Evolutionary conservation across 768 basidiomycete species (phyloP).

Genomic region (Naganishia antarctica): DNA sequence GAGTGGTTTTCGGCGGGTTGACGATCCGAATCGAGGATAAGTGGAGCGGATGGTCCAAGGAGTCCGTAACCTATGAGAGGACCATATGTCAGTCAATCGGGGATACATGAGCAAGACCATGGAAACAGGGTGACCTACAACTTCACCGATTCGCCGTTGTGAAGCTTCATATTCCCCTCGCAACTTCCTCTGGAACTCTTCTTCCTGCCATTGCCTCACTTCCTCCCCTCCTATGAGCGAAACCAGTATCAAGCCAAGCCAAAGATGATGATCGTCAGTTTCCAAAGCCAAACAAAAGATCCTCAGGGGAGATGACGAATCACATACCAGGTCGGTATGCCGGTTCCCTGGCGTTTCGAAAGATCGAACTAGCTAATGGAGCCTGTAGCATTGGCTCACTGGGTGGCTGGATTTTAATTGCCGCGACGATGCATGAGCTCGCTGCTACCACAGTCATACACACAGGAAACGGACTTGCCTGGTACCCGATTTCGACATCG

Average conservation of each 20-base stretch:
- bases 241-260: neutral
- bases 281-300: neutral
- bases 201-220: slow-evolving; percentile 66
- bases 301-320: slow-evolving; percentile 12
- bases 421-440: neutral
- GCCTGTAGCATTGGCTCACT: slow-evolving; percentile 14
- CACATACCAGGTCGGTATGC: slow-evolving; percentile 27
- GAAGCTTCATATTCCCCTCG: slow-evolving; percentile 73
- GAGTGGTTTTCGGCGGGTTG: slow-evolving; percentile 64
- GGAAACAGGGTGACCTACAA: slow-evolving; percentile 54
- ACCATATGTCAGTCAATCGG: neutral
- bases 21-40: slow-evolving; percentile 75
- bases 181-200: slow-evolving; percentile 64
- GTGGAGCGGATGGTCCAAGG: slow-evolving; percentile 62
- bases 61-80: slow-evolving; percentile 60
- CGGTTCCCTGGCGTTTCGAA: slow-evolving; percentile 26
- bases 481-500: slow-evolving; percentile 28
- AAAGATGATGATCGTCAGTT: neutral
- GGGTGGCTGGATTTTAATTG: neutral
- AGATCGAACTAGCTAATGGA: slow-evolving; percentile 28
- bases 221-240: slow-evolving; percentile 50
- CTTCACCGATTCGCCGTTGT: slow-evolving; percentile 59
- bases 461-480: slow-evolving; percentile 3
- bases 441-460: neutral
- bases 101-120: neutral